Conservation (phyloP, 2,329 filamentous ascomycete species). For the Fusarium dlaminii region DNA sequence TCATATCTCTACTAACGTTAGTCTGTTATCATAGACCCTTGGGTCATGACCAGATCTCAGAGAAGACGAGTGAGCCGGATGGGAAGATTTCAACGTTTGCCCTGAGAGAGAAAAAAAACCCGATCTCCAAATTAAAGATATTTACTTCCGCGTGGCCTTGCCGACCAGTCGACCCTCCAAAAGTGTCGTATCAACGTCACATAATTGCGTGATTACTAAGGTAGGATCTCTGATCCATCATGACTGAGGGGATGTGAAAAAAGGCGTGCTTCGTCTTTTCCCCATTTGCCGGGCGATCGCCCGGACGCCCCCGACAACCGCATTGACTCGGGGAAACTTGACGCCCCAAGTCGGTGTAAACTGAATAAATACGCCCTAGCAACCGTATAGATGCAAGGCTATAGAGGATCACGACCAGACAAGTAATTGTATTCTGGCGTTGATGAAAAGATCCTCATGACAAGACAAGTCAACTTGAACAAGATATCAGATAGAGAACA, state of each 20-base stretch:
- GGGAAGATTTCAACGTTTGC: neutral
- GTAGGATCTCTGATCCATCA: constrained; percentile 23
- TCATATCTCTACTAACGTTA: too few relatives aligned
- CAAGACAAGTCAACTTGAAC: neutral
- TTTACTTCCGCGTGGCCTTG: neutral
- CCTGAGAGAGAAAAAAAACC: neutral
- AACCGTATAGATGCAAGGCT: constrained; percentile 28
- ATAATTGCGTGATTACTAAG: constrained; percentile 37
- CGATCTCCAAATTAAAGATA: neutral
- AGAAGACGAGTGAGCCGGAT: neutral
- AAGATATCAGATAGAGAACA: neutral
- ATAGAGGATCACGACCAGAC: neutral
- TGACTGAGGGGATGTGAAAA: constrained; percentile 30
- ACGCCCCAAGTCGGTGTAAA: constrained; percentile 25
- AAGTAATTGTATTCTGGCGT: neutral
- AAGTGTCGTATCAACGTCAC: constrained; percentile 14
- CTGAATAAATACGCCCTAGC: neutral
- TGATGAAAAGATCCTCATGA: neutral
- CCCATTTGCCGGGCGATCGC: constrained; percentile 41
- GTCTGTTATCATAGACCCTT: neutral
- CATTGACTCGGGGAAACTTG: constrained; percentile 18
- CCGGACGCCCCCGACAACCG: constrained; percentile 39
- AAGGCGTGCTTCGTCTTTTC: constrained; percentile 1
- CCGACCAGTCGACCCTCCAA: neutral
- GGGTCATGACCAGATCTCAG: neutral